Evolutionary conservation across 2,329 filamentous ascomycete species (phyloP), one percentile per base, ranked within the genome.

Genomic region (Colletotrichum karsti): DNA sequence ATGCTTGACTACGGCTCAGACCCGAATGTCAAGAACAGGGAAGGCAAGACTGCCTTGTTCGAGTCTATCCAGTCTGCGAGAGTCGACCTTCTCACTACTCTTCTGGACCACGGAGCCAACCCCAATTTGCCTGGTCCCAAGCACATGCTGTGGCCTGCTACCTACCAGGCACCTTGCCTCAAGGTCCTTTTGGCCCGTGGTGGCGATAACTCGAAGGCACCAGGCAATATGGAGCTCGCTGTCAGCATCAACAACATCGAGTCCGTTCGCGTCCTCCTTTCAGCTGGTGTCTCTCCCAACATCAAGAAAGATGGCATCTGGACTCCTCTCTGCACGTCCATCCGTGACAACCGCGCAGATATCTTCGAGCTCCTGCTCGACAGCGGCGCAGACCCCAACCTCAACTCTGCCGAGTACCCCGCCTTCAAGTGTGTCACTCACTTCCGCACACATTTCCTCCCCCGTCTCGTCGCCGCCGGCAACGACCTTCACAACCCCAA

Each of bases 351-450:
- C 74, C 84, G 87, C 53, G 75, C 80, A 22, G 88, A 91, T 13
- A 88, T 92, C 39, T 84, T 92, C 55, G 80, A 86, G 13, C 84
- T 91, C 12, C 83, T 92, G 4, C 79, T 90, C 15, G 75, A 76
- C 54, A 83, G 84, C 71, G 85, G 87, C 4, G 90, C 90, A 0
- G 86, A 91, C 69, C 88, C 90, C 13, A 92, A 92, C 72, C 76
- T 88, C 0, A 84, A 84, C 7, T 88, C 89, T 1, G 84, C 87
- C 50, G 90, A 92, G 73, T 91, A 90, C 72, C 90, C 90, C 0
- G 82, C 85, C 5, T 92, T 90, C 83, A 92, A 92, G 75, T 92
- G 90, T 69, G 85, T 92, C 24, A 91, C 90, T 0, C 90, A 92
- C 74, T 85, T 89, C 74, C 84, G 90, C 24, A 79, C 87, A 0